Percentiles rank a stretch among this genome's conserved stretches.
These are phyloP conservation scores for Kluyveromyces nonfermentans DNA, from an alignment of 805 yeast genomes.

Conservation along the genomic window DNA sequence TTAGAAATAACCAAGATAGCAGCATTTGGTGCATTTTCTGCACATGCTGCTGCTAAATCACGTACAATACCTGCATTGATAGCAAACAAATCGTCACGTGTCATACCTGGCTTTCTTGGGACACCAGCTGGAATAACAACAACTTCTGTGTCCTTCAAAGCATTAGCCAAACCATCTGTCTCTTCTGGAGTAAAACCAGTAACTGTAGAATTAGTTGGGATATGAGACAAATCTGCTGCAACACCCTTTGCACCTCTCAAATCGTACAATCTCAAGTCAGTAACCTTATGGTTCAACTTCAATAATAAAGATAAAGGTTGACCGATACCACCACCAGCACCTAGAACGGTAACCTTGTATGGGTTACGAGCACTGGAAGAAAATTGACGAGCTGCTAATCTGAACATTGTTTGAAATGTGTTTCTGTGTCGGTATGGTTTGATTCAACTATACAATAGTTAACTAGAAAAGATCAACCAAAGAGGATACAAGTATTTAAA, in stretches of 20 bases:
- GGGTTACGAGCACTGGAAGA: constrained; percentile 57
- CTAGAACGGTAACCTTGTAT: constrained; percentile 72
- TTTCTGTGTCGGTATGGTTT: no score
- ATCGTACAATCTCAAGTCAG: constrained; percentile 80
- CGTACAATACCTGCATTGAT: constrained; percentile 94
- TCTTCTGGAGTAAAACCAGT: constrained; percentile 81
- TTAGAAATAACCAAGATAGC: constrained; percentile 75
- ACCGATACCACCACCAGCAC: constrained; percentile 94
- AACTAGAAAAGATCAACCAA: no score
- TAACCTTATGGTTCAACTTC: constrained; percentile 82
- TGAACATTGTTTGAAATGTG: constrained; percentile 40
- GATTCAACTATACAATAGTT: no score
- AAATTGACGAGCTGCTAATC: constrained; percentile 52
- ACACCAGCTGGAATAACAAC: constrained; percentile 96
- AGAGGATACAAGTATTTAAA: no score
- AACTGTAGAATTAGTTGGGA: constrained; percentile 86
- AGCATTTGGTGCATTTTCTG: constrained; percentile 78
- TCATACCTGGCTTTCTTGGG: constrained; percentile 98
- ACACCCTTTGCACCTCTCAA: constrained; percentile 92
- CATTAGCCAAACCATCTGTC: constrained; percentile 54
- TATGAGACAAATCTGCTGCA: constrained; percentile 90
- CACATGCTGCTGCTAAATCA: constrained; percentile 80
- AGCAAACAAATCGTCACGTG: constrained; percentile 93
- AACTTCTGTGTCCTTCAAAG: constrained; percentile 65
- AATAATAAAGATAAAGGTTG: constrained; percentile 76